A percentile compares a stretch with the other conserved stretches of the same genome.
Conservation (phyloP, 148 eudicot species). For the Mesembryanthemum crystallinum region DNA sequence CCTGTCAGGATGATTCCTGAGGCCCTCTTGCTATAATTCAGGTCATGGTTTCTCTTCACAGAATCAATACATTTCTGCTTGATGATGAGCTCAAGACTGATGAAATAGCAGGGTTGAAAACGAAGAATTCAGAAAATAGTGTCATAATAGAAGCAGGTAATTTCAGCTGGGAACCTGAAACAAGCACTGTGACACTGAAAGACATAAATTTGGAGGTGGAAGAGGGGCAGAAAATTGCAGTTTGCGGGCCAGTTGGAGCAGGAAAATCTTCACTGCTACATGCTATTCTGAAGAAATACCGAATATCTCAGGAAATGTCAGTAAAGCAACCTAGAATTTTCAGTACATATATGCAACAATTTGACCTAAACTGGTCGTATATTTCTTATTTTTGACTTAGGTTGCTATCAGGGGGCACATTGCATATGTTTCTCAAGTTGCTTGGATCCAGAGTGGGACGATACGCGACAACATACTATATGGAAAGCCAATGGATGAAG, state of each 20-base stretch:
- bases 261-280: constrained; percentile 66
- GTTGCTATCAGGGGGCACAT: constrained; percentile 31
- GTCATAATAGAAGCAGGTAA: constrained; percentile 32
- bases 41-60: constrained; percentile 10
- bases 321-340: constrained; percentile 38
- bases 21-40: constrained; percentile 9
- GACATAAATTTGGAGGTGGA: constrained; percentile 38
- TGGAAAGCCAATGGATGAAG: constrained; percentile 32
- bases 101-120: constrained; percentile 8
- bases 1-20: constrained; percentile 14
- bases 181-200: constrained; percentile 31
- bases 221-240: constrained; percentile 46
- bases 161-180: constrained; percentile 54
- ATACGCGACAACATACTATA: constrained; percentile 44
- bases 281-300: constrained; percentile 66
- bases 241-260: constrained; percentile 69
- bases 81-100: constrained; percentile 43
- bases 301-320: constrained; percentile 50
- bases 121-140: constrained; percentile 13
- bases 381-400: constrained; percentile 16
- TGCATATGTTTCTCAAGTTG: constrained; percentile 42
- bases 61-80: constrained; percentile 25
- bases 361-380: too few species aligned
- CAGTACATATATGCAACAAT: background rate
- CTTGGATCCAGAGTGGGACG: constrained; percentile 54